These are phyloP conservation scores for Smallanthus sonchifolius DNA, from an alignment of 129 eudicot species.

Conservation along the genomic window DNA sequence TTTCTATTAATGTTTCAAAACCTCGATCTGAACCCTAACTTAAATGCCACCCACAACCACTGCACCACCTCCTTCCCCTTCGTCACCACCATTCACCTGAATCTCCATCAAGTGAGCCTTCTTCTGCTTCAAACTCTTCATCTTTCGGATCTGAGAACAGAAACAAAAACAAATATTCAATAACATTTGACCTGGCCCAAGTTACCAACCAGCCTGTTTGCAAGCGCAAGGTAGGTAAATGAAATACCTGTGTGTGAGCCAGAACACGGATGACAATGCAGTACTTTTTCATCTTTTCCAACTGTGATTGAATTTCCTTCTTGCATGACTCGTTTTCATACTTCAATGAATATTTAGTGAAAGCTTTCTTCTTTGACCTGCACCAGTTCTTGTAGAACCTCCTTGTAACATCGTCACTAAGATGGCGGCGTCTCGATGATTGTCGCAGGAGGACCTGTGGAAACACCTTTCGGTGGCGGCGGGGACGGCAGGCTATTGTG, in stretches of 20 bases:
- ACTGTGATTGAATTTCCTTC: slow-evolving; percentile 45
- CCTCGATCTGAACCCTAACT: too few relatives aligned
- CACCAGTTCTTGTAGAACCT: slow-evolving; percentile 62
- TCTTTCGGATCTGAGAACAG: slow-evolving; percentile 42
- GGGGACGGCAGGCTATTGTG: too few relatives aligned
- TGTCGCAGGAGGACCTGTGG: too few relatives aligned
- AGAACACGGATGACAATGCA: slow-evolving; percentile 55
- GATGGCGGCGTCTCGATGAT: too few relatives aligned
- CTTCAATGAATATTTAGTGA: slow-evolving; percentile 39
- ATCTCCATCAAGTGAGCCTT: slow-evolving; percentile 64
- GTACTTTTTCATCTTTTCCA: slow-evolving; percentile 61
- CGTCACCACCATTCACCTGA: slow-evolving; percentile 58
- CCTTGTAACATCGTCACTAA: slow-evolving; percentile 53
- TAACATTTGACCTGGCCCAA: not conserved
- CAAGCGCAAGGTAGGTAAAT: not conserved
- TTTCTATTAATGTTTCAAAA: too few relatives aligned
- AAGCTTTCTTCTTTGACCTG: slow-evolving; percentile 57
- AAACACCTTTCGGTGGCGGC: too few relatives aligned
- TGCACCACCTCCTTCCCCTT: too few relatives aligned
- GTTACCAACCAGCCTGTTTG: not conserved
- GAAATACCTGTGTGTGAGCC: slow-evolving; percentile 54
- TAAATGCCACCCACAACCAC: too few relatives aligned
- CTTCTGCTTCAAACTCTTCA: slow-evolving; percentile 64
- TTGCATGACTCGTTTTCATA: slow-evolving; percentile 42
- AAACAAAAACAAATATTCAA: not conserved